Evolutionary conservation across 23 red algal species (phyloP), one percentile per base, ranked within the genome.

Genomic region (Cyanidiococcus yangmingshanensis): DNA sequence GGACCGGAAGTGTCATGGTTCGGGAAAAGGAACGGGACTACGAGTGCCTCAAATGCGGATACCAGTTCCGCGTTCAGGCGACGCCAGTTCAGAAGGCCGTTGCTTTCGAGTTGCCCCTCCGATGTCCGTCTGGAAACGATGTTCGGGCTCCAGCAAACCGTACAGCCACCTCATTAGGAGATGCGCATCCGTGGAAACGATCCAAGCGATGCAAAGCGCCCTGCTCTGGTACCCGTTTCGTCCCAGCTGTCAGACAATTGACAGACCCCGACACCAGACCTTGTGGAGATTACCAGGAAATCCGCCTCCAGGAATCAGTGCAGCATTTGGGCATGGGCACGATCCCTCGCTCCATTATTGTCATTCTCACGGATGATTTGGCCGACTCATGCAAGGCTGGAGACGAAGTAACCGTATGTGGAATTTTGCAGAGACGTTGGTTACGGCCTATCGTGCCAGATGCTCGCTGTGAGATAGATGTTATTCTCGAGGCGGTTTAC

Each of bases 311-410:
- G 76, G 91, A 95, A 68, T 80, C 86, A 39, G 76, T 95, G 50
- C 86, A 95, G 76, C 76, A 83, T 68, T 57, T 95, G 1, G 86
- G 82, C n/a, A 74, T 95, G 34, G 91, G 91, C 79, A 86, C 77
- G 45, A 82, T 95, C 38, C 91, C 91, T 25, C 86, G 91, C 17
- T 95, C 91, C 16, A 77, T 95, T 33, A 54, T 89, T 39, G 84
- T 92, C 39, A 75, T 92, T 31, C 87, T 98, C 31, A 86, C 88
- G 37, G 85, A 98, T 75, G 94, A 98, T 17, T 78, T 98, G 26
- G 87, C 84, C 36, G 94, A 91, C 39, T 83, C 79, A 17, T 88
- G 83, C 76, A 98, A 98, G 41, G 83, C 94, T 15, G 94, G 94
- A 31, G 94, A 98, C 77, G 94, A 98, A 35, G 85, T 90, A 39